Base-by-base conservation (phyloP, 2,329 filamentous ascomycete species). In the Fusarium sacchari region DNA sequence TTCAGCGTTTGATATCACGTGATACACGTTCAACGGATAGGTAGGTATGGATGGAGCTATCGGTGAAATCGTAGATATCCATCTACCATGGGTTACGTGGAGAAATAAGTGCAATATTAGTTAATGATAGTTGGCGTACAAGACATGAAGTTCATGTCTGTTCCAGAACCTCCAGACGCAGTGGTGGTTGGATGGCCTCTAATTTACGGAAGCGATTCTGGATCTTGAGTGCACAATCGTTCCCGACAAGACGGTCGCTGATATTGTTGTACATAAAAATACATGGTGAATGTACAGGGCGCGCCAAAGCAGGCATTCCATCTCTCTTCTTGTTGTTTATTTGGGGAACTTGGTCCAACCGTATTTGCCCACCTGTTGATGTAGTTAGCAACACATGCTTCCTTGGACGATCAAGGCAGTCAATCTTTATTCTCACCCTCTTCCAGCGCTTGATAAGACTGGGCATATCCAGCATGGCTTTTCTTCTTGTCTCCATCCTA, bases 391-490 rank as follows among this genome's bases (percentile, higher is more conserved):
- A 42, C n/a, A 47, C 58, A 59, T 34, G 26, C n/a, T n/a, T 30
- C 18, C 22, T 26, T 13, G 36, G n/a, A 17, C 24, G 34, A 32
- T 60, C 11, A n/a, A 39, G 50, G 34, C 50, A n/a, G 34, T 42
- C 24, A 40, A 37, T n/a, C 44, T 28, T 22, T 47, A 11, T 44
- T 42, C 52, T 63, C 86, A 96, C 94, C 90, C 93, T 91, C 85
- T 97, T 97, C 96, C 96, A 99, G 82, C 93, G 88, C 83, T 93
- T 90, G 82, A 99, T 94, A 86, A 98, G 89, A 79, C 92, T 90
- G 73, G 96, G 95, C 96, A 99, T 99, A 68, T 92, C 91, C 86
- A 97, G 83, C 94, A 98, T 98, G 67, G 96, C 96, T 83, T 94
- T 89, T 88, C 93, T 93, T 84, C 95, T 91, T 85, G 93, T 91